Evolutionary conservation across 768 basidiomycete species (phyloP), one percentile per base, ranked within the genome.

Genomic region (Russula virescens): DNA sequence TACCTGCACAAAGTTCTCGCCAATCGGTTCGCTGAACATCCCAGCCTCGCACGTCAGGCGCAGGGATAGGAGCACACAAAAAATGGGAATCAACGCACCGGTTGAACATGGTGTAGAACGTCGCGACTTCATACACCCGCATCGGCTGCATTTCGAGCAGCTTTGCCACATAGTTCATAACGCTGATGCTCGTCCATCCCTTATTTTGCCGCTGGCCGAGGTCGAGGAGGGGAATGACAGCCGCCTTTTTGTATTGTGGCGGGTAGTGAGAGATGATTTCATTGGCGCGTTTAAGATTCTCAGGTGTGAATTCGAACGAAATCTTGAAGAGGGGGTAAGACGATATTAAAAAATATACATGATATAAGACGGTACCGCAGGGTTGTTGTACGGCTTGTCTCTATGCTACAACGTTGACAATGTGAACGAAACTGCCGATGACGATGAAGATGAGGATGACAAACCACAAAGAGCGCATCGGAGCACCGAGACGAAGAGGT

Each of bases 41-140:
- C 40, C 8, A 38, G 48, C 10, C 9, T 23, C 28, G 26, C 19
- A 45, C 10, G 26, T 50, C 31, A 49, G 67, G 16, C 43, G n/a
- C 9, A 25, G 8, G 40, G 5, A n/a, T 38, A 18, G 31, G 19
- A 31, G 47, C 50, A 18, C 10, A 34, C 11, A 40, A 5, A 8
- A n/a, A 13, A 3, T 23, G 16, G 21, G 38, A 28, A n/a, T 5
- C 34, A 66, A 31, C 83, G 70, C 62, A 92, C 92, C 95, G 84
- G 80, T 98, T 99, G 82, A 98, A 98, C 96, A 99, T 98, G 69
- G 97, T 99, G 76, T 99, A 99, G 78, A 99, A 99, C 16, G 94
- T 95, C 19, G 96, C 96, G 55, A 99, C 97, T 76, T 99, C 97
- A 73, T 99, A 99, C 2, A 98, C 97, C 11, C 97, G 89, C 97